Percentiles rank a stretch among this genome's conserved stretches.
Conservation (phyloP, 202 grass and related monocot species). For the Brachypodium distachyon region DNA sequence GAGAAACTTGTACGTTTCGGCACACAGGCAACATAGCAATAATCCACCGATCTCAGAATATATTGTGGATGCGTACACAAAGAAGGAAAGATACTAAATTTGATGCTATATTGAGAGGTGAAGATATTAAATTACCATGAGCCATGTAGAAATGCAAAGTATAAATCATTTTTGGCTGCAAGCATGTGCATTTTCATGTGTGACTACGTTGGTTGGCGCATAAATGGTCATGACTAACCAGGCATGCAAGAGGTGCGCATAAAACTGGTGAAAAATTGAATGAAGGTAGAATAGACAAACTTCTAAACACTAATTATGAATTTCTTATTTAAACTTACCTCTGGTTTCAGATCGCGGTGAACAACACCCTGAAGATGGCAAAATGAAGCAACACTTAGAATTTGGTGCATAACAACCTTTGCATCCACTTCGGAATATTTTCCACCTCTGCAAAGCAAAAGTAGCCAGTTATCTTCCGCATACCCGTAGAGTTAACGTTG, state of each 20-base stretch:
- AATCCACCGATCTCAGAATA: not conserved
- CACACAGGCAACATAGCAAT: not conserved
- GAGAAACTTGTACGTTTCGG: not conserved
- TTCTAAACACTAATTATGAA: not conserved
- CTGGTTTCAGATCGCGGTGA: slow-evolving; percentile 93
- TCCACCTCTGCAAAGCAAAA: slow-evolving; percentile 56
- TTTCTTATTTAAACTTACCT: slow-evolving; percentile 38
- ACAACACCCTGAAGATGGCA: slow-evolving; percentile 97
- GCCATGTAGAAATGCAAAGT: not conserved
- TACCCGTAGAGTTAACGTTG: not conserved
- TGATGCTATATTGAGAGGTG: not conserved
- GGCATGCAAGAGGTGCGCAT: not conserved
- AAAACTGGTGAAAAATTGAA: not conserved
- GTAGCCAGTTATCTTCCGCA: slow-evolving; percentile 4
- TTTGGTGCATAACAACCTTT: slow-evolving; percentile 76
- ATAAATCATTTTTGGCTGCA: not conserved
- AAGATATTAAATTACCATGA: not conserved
- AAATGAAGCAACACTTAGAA: slow-evolving; percentile 80
- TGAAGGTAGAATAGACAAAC: not conserved
- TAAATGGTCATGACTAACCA: not conserved
- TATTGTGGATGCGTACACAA: not conserved
- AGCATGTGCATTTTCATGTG: not conserved
- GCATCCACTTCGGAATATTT: slow-evolving; percentile 95
- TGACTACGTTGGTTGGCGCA: not conserved
- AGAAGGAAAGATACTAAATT: not conserved